Percentiles rank a stretch among this genome's conserved stretches.
Evolutionary conservation across 768 basidiomycete genomes (phyloP).

Genomic region (Naganishia antarctica): DNA sequence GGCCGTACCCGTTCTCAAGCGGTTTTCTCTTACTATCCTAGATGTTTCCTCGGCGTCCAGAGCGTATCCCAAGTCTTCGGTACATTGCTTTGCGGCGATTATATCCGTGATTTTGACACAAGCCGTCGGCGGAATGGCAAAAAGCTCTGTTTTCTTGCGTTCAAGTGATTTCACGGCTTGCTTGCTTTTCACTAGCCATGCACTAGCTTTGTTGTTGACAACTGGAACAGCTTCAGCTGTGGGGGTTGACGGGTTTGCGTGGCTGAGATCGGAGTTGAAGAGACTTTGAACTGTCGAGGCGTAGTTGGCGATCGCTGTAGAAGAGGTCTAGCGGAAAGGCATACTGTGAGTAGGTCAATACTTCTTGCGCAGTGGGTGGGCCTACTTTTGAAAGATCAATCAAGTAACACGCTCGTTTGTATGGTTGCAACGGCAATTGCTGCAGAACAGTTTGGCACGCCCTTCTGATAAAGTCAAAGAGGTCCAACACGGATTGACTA

Average conservation of each 20-base stretch:
- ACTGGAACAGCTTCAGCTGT: conserved; percentile 25
- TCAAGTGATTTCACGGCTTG: conserved; percentile 47
- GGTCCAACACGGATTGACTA: conserved; percentile 46
- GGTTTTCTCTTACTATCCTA: conserved; percentile 37
- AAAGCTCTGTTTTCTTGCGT: conserved; percentile 43
- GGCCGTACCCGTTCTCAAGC: conserved; percentile 19
- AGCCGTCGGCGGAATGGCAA: conserved; percentile 41
- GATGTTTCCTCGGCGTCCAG: conserved; percentile 47
- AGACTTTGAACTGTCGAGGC: conserved; percentile 43
- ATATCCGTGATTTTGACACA: conserved; percentile 48
- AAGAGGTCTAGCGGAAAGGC: conserved; percentile 35
- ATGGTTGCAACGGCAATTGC: conserved; percentile 44
- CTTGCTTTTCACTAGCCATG: conserved; percentile 48
- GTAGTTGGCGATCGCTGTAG: conserved; percentile 42
- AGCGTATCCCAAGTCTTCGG: conserved; percentile 42
- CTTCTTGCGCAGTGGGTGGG: background rate
- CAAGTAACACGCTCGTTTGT: conserved; percentile 45
- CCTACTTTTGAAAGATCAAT: conserved; percentile 47
- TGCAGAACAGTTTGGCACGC: conserved; percentile 39
- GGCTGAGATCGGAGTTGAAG: conserved; percentile 41
- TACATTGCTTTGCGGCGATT: conserved; percentile 37
- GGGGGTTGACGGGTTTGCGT: conserved; percentile 32
- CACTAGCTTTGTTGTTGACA: conserved; percentile 42
- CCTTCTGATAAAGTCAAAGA: conserved; percentile 45
- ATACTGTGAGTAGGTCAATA: background rate